A percentile compares a stretch with the other conserved stretches of the same genome.
Evolutionary conservation across 345 rosid species (phyloP).

Genomic region (Murraya paniculata): DNA sequence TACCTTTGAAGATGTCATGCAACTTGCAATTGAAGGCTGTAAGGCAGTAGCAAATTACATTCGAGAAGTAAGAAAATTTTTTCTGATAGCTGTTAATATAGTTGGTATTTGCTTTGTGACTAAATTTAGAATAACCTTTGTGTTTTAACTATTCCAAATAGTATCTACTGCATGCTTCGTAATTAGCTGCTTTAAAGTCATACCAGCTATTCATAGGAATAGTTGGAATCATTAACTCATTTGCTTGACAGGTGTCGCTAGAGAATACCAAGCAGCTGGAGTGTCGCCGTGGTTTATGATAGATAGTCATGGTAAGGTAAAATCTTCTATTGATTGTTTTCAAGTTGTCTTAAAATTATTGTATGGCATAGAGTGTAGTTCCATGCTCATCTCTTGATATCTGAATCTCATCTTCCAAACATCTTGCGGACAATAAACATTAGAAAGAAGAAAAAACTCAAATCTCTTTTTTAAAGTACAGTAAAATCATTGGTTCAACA

Average conservation of each 20-base stretch:
- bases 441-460: not conserved
- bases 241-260: constrained; percentile 49
- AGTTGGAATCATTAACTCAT: not conserved
- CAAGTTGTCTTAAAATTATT: not conserved
- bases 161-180: not conserved
- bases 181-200: not conserved
- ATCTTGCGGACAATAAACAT: not conserved
- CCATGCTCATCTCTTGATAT: not conserved
- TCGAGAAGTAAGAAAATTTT: constrained; percentile 45
- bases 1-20: constrained; percentile 83
- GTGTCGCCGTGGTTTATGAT: constrained; percentile 56
- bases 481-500: not conserved
- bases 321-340: not conserved
- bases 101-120: not conserved
- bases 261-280: constrained; percentile 86
- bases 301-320: not conserved
- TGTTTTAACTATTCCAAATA: not conserved
- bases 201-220: not conserved
- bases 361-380: not conserved
- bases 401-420: not conserved
- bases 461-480: not conserved
- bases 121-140: not conserved
- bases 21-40: constrained; percentile 83
- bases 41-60: constrained; percentile 78
- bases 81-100: not conserved